Percentiles rank a stretch among this genome's conserved stretches.
Conservation (phyloP, 1,284 basidiomycete species). For the Puccinia horiana region DNA sequence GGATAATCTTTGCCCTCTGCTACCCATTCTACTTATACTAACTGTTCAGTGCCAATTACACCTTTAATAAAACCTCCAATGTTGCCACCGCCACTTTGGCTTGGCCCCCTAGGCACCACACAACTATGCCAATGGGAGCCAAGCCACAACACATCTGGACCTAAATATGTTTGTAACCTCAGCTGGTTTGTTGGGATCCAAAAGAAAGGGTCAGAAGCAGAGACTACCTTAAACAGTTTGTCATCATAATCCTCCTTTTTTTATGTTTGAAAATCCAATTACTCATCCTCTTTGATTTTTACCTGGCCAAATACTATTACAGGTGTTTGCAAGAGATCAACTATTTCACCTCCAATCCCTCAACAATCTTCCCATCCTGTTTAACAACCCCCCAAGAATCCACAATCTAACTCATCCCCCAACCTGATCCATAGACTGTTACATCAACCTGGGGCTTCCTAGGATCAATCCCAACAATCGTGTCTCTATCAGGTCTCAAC, state of each 20-base stretch:
- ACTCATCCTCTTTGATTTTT: not conserved
- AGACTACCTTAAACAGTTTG: slow-evolving; percentile 94
- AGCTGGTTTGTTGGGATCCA: slow-evolving; percentile 78
- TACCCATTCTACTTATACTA: no score
- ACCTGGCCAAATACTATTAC: slow-evolving; percentile 18
- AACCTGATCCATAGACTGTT: slow-evolving; percentile 29
- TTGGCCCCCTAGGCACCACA: no score
- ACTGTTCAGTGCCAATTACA: no score
- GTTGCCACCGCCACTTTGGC: no score
- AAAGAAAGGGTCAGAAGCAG: slow-evolving; percentile 90
- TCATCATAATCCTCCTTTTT: slow-evolving; percentile 51
- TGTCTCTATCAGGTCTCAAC: slow-evolving; percentile 31
- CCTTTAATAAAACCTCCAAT: no score
- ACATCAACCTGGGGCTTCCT: slow-evolving; percentile 17
- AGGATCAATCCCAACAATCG: slow-evolving; percentile 34
- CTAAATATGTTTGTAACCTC: slow-evolving; percentile 60
- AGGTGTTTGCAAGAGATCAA: slow-evolving; percentile 96
- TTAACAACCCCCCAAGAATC: slow-evolving; percentile 3
- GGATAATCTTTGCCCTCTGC: no score
- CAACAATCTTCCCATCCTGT: slow-evolving; percentile 53
- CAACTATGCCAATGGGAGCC: no score
- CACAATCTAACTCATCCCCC: slow-evolving; percentile 9
- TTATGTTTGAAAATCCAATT: not conserved
- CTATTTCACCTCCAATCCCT: slow-evolving; percentile 88
- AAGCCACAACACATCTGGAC: no score